Evolutionary conservation across 345 rosid genomes (phyloP).

Genomic region (Arabidopsis suecica): DNA sequence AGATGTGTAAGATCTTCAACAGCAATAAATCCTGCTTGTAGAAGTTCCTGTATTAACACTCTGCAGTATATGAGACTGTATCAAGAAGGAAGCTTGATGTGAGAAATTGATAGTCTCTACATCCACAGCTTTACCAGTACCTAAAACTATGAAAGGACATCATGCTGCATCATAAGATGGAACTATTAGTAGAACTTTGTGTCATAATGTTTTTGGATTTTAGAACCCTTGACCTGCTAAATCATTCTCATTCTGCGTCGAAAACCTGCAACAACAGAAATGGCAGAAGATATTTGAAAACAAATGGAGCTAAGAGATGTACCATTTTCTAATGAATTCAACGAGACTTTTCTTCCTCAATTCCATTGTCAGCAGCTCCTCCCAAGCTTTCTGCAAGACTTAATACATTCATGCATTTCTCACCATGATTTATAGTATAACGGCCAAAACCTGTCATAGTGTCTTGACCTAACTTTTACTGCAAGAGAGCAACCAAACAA

Average conservation of each 20-base stretch:
- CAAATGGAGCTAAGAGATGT: background rate
- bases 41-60: conserved; percentile 51
- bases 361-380: background rate
- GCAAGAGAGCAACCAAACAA: conserved; percentile 15
- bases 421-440: conserved; percentile 11
- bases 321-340: background rate
- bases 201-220: background rate
- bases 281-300: conserved; percentile 29
- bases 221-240: background rate
- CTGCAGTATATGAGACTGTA: conserved; percentile 45
- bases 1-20: conserved; percentile 65
- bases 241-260: background rate
- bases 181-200: background rate
- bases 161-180: background rate
- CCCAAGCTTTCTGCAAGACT: background rate
- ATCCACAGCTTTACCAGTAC: conserved; percentile 30
- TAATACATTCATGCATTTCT: background rate
- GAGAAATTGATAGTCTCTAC: conserved; percentile 72
- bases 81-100: conserved; percentile 56
- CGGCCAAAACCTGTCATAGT: background rate
- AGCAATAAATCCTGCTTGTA: conserved; percentile 35
- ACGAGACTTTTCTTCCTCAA: background rate
- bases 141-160: background rate
- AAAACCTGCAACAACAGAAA: conserved; percentile 24
- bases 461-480: conserved; percentile 18